Evolutionary conservation across 176 grass and related monocot genomes (phyloP).

Genomic region (Cenchrus purpureus): DNA sequence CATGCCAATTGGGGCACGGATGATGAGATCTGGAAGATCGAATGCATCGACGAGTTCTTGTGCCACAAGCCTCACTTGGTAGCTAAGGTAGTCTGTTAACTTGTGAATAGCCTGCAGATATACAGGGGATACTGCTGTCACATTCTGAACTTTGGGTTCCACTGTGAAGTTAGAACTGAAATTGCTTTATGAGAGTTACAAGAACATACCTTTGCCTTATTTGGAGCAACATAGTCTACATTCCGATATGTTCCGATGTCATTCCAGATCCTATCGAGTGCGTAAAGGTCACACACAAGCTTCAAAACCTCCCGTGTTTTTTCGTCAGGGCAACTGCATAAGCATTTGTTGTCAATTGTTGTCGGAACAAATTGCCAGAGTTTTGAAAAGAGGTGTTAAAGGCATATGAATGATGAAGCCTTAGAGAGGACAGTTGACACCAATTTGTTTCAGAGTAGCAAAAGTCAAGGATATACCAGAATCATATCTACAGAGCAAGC

Average conservation of each 20-base stretch:
- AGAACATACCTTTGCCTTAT: constrained; percentile 88
- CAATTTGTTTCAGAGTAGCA: background rate
- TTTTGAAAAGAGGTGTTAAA: background rate
- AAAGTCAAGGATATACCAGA: background rate
- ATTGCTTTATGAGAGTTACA: background rate
- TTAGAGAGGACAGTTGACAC: background rate
- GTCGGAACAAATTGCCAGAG: background rate
- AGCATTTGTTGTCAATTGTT: constrained; percentile 32
- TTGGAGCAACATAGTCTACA: constrained; percentile 91
- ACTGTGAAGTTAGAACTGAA: constrained; percentile 12
- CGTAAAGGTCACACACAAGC: constrained; percentile 94
- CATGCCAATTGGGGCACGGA: constrained; percentile 89
- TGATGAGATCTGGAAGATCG: constrained; percentile 83
- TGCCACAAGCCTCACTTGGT: constrained; percentile 85
- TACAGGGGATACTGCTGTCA: constrained; percentile 2
- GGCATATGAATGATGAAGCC: background rate
- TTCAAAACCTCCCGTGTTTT: constrained; percentile 74
- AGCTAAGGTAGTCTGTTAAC: constrained; percentile 86
- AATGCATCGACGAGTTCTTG: constrained; percentile 83
- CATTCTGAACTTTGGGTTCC: background rate
- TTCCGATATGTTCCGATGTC: constrained; percentile 95
- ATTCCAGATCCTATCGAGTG: constrained; percentile 93
- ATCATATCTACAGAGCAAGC: background rate
- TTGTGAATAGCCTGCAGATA: constrained; percentile 89
- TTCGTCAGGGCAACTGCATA: constrained; percentile 83